Evolutionary conservation across 2,329 filamentous ascomycete species (phyloP).

Genomic region (Pezicula carpinea): DNA sequence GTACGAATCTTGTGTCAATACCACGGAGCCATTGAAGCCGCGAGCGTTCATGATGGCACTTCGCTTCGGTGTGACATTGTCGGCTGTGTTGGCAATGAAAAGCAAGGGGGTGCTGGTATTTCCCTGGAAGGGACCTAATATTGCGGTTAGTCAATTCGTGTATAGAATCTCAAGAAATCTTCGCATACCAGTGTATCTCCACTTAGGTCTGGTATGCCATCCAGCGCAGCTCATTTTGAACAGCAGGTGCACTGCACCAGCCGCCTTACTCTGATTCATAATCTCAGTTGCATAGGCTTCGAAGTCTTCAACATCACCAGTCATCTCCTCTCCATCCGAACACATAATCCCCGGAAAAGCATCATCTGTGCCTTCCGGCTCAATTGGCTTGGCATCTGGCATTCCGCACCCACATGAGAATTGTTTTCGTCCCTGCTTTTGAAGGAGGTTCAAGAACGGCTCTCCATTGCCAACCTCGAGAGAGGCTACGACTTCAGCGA

Average conservation of each 20-base stretch:
- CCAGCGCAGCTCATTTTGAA: constrained; percentile 32
- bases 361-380: constrained; percentile 16
- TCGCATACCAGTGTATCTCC: constrained; percentile 19
- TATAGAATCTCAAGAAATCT: neutral
- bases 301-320: constrained; percentile 20
- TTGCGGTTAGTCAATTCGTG: neutral
- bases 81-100: constrained; percentile 32
- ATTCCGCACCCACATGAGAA: constrained; percentile 5
- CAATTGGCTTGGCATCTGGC: neutral
- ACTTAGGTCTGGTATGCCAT: constrained; percentile 27
- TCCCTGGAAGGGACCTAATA: constrained; percentile 26
- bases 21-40: constrained; percentile 39
- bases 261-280: constrained; percentile 33
- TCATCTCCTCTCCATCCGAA: constrained; percentile 18
- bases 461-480: constrained; percentile 36
- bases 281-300: constrained; percentile 16
- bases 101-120: constrained; percentile 32
- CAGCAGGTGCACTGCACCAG: constrained; percentile 39
- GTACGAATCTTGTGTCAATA: constrained; percentile 46
- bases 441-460: constrained; percentile 29
- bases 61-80: constrained; percentile 31
- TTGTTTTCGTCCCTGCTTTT: constrained; percentile 8
- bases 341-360: constrained; percentile 25
- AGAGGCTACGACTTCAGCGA: constrained; percentile 21
- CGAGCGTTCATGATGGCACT: constrained; percentile 28